Conservation (phyloP, 805 yeast genomes). For the Sporopachydermia lactativora region DNA sequence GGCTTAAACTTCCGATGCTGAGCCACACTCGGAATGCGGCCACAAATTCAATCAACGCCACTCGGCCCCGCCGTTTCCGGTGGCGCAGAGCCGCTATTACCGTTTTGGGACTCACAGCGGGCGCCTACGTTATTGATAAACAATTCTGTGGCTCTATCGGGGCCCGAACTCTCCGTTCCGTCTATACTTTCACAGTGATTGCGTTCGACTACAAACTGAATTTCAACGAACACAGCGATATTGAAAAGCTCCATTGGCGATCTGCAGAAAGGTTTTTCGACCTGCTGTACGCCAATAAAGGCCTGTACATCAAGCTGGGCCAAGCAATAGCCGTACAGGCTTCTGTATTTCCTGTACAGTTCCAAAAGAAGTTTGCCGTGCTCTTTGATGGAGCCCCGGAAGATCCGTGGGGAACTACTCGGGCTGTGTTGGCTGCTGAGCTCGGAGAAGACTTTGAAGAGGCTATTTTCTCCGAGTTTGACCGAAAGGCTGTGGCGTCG, state of each 20-base stretch:
- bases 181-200: slow-evolving; percentile 31
- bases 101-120: too few relatives aligned
- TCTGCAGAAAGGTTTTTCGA: slow-evolving; percentile 37
- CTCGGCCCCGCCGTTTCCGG: too few relatives aligned
- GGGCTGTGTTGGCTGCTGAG: slow-evolving; percentile 17
- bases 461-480: slow-evolving; percentile 32
- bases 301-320: slow-evolving; percentile 62
- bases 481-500: slow-evolving; percentile 51
- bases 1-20: too few relatives aligned
- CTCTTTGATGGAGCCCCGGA: slow-evolving; percentile 64
- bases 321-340: slow-evolving; percentile 74
- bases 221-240: slow-evolving; percentile 29
- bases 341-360: slow-evolving; percentile 48
- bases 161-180: slow-evolving; percentile 37
- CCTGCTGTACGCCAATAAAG: slow-evolving; percentile 33
- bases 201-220: slow-evolving; percentile 49
- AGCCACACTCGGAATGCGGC: too few relatives aligned
- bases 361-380: slow-evolving; percentile 38
- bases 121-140: slow-evolving; percentile 22
- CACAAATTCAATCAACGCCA: too few relatives aligned
- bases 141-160: slow-evolving; percentile 33
- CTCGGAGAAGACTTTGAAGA: slow-evolving; percentile 28
- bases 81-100: too few relatives aligned
- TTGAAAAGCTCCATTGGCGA: slow-evolving; percentile 44
- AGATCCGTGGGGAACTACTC: slow-evolving; percentile 23